phyloP scores from a whole-genome alignment of 1,284 basidiomycete genomes.

The Phylloporus gajari region DNA sequence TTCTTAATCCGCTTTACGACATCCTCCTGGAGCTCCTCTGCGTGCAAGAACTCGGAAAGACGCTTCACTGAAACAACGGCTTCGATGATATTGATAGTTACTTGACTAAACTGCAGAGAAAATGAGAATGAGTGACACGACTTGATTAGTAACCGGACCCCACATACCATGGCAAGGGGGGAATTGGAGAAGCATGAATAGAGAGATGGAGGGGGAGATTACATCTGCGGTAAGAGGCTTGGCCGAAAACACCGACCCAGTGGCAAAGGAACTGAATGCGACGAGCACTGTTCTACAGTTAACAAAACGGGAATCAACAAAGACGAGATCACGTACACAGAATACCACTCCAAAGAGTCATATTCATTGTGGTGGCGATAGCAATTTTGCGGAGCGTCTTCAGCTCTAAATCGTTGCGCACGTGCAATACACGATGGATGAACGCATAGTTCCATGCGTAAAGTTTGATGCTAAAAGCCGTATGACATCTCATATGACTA shows the following conservation, averaged over 20 bases:
- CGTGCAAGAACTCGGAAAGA: conserved; percentile 79
- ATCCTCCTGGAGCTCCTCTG: conserved; percentile 84
- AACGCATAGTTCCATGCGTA: conserved; percentile 93
- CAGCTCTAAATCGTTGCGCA: conserved; percentile 89
- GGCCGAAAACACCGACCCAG: conserved; percentile 76
- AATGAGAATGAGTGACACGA: conserved; percentile 59
- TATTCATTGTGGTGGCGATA: conserved; percentile 70
- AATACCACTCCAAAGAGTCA: conserved; percentile 73
- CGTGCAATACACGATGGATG: conserved; percentile 74
- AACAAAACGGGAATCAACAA: conserved; percentile 63
- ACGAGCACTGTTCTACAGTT: conserved; percentile 68
- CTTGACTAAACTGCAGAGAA: conserved; percentile 67
- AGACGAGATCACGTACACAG: conserved; percentile 61
- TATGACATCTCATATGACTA: background rate
- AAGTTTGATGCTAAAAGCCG: conserved; percentile 70
- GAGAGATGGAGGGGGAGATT: conserved; percentile 93
- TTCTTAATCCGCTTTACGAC: conserved; percentile 67
- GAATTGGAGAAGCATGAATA: conserved; percentile 92
- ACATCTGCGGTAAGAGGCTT: conserved; percentile 87
- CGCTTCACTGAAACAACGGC: conserved; percentile 88
- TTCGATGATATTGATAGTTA: conserved; percentile 83
- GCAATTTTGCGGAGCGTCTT: conserved; percentile 86
- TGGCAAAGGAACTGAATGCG: conserved; percentile 88
- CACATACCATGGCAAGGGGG: conserved; percentile 83
- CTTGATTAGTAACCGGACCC: conserved; percentile 23